Percentiles rank a stretch among this genome's conserved stretches.
Evolutionary conservation across 2,329 filamentous ascomycete species (phyloP).

Genomic region (Claviceps paspali): DNA sequence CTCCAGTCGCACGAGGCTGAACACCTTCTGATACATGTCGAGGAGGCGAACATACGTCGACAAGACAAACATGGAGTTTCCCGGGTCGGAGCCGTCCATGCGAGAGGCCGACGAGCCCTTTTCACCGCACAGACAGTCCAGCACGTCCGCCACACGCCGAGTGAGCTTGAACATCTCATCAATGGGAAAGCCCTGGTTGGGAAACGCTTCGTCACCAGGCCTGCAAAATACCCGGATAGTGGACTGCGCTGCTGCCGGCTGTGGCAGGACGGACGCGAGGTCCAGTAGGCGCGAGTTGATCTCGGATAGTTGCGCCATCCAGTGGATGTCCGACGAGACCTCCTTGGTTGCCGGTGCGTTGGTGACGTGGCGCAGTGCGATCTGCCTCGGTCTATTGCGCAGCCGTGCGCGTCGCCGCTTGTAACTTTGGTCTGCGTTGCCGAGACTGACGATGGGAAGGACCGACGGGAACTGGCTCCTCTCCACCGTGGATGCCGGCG

Average conservation of each 20-base stretch:
- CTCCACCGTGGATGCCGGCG: neutral
- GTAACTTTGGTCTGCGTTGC: conserved; percentile 2
- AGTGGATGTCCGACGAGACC: conserved; percentile 13
- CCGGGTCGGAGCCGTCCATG: conserved; percentile 18
- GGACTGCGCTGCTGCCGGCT: conserved; percentile 11
- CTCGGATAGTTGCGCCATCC: conserved; percentile 24
- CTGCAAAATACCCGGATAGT: conserved; percentile 7
- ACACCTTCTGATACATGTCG: conserved; percentile 25
- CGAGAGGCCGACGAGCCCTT: conserved; percentile 5
- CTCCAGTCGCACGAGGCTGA: conserved; percentile 20
- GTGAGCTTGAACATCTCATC: conserved; percentile 27
- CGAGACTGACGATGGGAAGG: neutral
- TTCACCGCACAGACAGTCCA: conserved; percentile 13
- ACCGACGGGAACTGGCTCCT: neutral
- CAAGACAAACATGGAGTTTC: conserved; percentile 23
- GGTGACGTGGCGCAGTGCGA: conserved; percentile 14
- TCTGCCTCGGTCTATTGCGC: conserved; percentile 17
- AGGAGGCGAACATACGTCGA: conserved; percentile 24
- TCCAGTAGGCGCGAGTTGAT: conserved; percentile 23
- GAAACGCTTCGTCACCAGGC: conserved; percentile 9
- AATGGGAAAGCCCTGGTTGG: conserved; percentile 20
- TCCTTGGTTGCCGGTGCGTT: conserved; percentile 10
- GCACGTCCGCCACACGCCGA: conserved; percentile 19
- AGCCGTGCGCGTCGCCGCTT: conserved; percentile 12
- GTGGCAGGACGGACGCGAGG: conserved; percentile 19